phyloP scores from a whole-genome alignment of 257 asterid genomes.

The Gardenia jasminoides region DNA sequence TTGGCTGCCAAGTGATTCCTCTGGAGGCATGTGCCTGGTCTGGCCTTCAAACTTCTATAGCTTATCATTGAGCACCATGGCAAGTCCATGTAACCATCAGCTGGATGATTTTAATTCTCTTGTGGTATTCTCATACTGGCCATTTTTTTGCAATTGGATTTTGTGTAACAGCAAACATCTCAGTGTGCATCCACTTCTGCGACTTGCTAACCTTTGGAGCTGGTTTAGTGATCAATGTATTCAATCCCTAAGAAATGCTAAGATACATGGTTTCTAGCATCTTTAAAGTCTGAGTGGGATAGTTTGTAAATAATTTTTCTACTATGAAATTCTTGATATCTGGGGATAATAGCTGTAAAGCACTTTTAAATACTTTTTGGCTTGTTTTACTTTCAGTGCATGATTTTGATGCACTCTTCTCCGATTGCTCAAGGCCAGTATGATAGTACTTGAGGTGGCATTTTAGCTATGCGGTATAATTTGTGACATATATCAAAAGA shows the following conservation, averaged over 20 bases:
- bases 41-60: not conserved
- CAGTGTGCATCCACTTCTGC: too few species aligned
- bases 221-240: not conserved
- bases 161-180: not conserved
- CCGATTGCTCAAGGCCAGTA: not conserved
- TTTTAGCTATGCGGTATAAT: not conserved
- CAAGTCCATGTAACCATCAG: not conserved
- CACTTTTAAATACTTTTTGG: not conserved
- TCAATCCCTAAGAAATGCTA: not conserved
- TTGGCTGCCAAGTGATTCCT: not conserved
- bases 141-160: not conserved
- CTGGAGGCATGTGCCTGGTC: not conserved
- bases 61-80: not conserved
- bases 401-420: not conserved
- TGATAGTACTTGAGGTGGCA: not conserved
- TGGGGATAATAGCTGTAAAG: not conserved
- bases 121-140: not conserved
- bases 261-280: not conserved
- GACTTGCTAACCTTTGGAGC: not conserved
- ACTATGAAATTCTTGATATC: not conserved
- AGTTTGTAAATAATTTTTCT: not conserved
- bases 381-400: not conserved
- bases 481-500: not conserved
- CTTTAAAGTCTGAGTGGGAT: not conserved
- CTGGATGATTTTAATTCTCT: not conserved